These are phyloP conservation scores for Candida orba DNA, from an alignment of 805 yeast genomes.

Conservation along the genomic window DNA sequence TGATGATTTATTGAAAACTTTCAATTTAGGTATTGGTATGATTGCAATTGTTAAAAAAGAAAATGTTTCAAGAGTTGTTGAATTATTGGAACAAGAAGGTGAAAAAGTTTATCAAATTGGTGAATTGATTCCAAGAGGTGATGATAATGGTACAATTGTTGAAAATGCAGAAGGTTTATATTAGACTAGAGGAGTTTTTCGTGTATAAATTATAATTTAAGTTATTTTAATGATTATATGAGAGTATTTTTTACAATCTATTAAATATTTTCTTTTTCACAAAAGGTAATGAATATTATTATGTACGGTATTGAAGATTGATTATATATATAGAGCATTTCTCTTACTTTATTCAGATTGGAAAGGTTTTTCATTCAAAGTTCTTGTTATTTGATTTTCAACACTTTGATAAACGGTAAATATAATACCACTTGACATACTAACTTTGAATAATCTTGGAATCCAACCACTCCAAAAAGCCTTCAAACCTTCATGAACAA, in stretches of 20 bases:
- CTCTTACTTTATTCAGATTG: too few species aligned
- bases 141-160: constrained; percentile 46
- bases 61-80: constrained; percentile 51
- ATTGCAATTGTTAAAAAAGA: constrained; percentile 70
- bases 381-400: constrained; percentile 37
- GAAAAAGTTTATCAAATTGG: constrained; percentile 75
- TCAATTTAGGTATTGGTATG: constrained; percentile 97
- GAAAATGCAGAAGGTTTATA: constrained; percentile 29
- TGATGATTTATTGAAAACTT: constrained; percentile 78
- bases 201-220: not conserved
- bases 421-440: constrained; percentile 64
- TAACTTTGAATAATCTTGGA: constrained; percentile 65
- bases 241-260: too few species aligned
- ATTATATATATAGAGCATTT: too few species aligned
- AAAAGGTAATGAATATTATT: too few species aligned
- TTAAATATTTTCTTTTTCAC: too few species aligned
- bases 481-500: constrained; percentile 38
- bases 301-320: too few species aligned
- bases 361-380: constrained; percentile 32
- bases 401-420: constrained; percentile 55
- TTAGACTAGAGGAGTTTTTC: constrained; percentile 1
- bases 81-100: constrained; percentile 52
- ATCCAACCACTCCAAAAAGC: constrained; percentile 52
- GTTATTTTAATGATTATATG: not conserved
- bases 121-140: constrained; percentile 40